Evolutionary conservation across 805 yeast genomes (phyloP), one percentile per base, ranked within the genome.

Genomic region (Pichia insulana): DNA sequence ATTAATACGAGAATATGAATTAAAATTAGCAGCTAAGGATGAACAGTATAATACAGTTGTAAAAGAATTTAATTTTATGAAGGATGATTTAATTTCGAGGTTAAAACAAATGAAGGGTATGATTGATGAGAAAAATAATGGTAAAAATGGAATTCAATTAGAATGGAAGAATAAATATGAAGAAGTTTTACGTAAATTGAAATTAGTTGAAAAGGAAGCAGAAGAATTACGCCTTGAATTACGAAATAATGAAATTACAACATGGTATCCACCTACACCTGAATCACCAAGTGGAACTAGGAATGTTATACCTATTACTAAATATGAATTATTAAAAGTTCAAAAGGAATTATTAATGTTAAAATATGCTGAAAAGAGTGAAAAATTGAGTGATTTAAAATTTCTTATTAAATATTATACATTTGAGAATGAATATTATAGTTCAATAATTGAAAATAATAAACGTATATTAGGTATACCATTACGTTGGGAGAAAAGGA

Each of bases 311-410:
- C 42, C 10, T 2, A n/a, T 3, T 7, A 27, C 28, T 17, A 49
- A 43, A 16, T 9, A 56, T 16, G 53, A 48, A 16, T 50, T 63
- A 12, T 53, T 65, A 28, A 65, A 65, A 36, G 61, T 62, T 37
- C 74, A 74, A 52, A 57, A 67, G 46, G 67, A 67, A 28, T 65
- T 70, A 42, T 71, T 68, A 55, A 68, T 62, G 49, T 68, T 76
- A 40, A 72, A 69, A 50, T 58, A 73, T 37, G 67, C 67, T 36
- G 77, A 75, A 43, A 55, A 68, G 40, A 61, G 64, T 38, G 59
- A 62, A 34, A 45, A 51, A 34, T 54, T 57, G 18, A 52, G 58
- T 9, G 71, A 67, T 47, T 56, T 67, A 44, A 60, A 53, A 45
- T 67, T 58, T 47, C 54, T 57, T 47, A 54, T 61, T 40, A 49